Evolutionary conservation across 176 grass and related monocot genomes (phyloP).

Genomic region (Pontederia paniculata): DNA sequence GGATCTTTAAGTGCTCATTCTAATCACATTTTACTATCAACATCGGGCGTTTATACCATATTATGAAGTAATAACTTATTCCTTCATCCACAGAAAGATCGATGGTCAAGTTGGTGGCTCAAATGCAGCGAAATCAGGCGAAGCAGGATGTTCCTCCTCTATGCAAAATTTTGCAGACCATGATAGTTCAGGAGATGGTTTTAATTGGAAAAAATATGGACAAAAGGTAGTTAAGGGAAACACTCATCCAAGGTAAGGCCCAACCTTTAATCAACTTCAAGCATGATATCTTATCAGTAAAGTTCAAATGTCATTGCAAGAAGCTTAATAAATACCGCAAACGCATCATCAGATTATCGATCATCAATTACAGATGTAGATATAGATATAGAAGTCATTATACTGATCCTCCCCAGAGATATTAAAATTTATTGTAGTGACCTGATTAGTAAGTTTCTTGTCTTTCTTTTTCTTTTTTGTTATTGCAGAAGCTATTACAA

Average conservation of each 20-base stretch:
- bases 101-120: slow-evolving; percentile 26
- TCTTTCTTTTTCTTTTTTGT: not conserved
- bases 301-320: not conserved
- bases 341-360: no score
- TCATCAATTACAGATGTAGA: no score
- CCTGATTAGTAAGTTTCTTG: not conserved
- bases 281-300: not conserved
- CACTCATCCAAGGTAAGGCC: slow-evolving; percentile 43
- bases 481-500: slow-evolving; percentile 58
- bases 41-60: no score
- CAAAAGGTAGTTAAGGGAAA: slow-evolving; percentile 66
- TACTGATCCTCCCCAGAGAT: not conserved
- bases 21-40: no score
- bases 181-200: slow-evolving; percentile 55
- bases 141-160: not conserved
- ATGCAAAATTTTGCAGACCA: not conserved
- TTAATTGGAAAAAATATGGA: slow-evolving; percentile 60
- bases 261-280: not conserved
- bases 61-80: no score
- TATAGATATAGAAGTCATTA: no score
- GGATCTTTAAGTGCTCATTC: no score
- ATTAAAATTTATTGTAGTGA: no score
- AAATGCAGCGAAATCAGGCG: no score
- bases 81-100: no score
- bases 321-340: not conserved